These are phyloP conservation scores for Penicillium fuscoglaucum DNA, from an alignment of 2,329 filamentous ascomycete species.

Conservation along the genomic window DNA sequence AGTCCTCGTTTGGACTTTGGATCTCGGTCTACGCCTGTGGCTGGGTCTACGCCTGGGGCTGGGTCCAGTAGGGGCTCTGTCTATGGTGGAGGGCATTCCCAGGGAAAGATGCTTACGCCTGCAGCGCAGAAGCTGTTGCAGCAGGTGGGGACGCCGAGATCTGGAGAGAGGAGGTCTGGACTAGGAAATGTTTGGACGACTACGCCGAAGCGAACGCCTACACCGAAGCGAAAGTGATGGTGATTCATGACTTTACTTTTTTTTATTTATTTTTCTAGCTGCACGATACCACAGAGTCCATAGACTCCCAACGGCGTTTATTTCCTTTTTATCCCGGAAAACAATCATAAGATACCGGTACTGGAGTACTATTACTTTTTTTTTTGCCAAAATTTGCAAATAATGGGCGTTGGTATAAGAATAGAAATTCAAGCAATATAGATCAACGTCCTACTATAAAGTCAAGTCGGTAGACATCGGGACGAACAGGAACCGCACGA, in stretches of 20 bases:
- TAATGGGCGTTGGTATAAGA: not conserved
- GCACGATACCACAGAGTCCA: constrained; percentile 18
- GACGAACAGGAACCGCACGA: constrained; percentile 22
- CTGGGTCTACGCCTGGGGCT: constrained; percentile 17
- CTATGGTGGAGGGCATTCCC: constrained; percentile 9
- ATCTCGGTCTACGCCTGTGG: constrained; percentile 12
- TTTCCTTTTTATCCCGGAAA: not conserved
- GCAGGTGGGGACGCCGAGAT: constrained; percentile 33
- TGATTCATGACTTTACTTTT: not conserved
- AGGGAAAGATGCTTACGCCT: constrained; percentile 43
- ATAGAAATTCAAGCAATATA: not conserved
- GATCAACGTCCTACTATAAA: too few species aligned
- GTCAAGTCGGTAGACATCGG: constrained; percentile 1
- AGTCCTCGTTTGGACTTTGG: constrained; percentile 42
- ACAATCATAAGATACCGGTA: not conserved
- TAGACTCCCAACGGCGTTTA: not conserved
- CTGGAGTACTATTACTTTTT: not conserved
- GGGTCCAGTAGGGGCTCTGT: constrained; percentile 12
- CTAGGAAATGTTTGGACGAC: constrained; percentile 25
- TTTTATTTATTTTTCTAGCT: constrained; percentile 9
- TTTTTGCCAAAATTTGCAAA: not conserved
- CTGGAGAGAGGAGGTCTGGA: constrained; percentile 14
- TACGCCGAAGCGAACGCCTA: not conserved
- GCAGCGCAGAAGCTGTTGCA: constrained; percentile 46
- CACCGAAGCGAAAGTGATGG: constrained; percentile 18